Evolutionary conservation across 2,329 filamentous ascomycete species (phyloP).

Genomic region (Escovopsis sp.): DNA sequence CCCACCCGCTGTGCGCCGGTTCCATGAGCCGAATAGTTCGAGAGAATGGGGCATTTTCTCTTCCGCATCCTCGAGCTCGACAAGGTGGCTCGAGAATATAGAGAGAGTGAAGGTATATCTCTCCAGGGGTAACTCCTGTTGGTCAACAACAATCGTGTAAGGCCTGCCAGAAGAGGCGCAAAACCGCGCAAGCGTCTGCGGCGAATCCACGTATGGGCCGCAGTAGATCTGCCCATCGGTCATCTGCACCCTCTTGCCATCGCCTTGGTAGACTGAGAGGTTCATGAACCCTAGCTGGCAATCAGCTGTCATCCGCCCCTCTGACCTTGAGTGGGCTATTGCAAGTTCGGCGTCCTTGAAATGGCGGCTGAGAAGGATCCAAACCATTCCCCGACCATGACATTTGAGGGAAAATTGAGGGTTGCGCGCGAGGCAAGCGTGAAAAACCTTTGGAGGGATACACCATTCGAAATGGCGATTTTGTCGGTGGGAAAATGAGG

Average conservation of each 20-base stretch:
- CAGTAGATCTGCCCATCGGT: conserved; percentile 57
- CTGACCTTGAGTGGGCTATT: conserved; percentile 32
- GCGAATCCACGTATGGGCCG: conserved; percentile 84
- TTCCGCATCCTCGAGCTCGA: conserved; percentile 47
- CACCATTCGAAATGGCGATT: conserved; percentile 87
- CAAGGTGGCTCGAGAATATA: conserved; percentile 53
- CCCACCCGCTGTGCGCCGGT: conserved; percentile 64
- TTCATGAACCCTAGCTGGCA: conserved; percentile 68
- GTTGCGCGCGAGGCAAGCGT: conserved; percentile 46
- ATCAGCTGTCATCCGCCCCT: conserved; percentile 29
- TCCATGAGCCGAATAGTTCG: conserved; percentile 58
- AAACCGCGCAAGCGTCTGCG: conserved; percentile 74
- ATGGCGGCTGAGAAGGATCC: conserved; percentile 78
- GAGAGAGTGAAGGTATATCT: conserved; percentile 79
- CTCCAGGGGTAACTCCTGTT: conserved; percentile 60
- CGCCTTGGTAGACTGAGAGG: conserved; percentile 62
- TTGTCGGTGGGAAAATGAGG: conserved; percentile 64
- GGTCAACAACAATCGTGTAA: conserved; percentile 55
- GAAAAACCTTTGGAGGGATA: conserved; percentile 33
- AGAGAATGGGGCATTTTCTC: conserved; percentile 43
- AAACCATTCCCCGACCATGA: conserved; percentile 46
- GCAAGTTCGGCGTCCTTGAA: conserved; percentile 56
- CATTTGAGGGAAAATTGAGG: conserved; percentile 59
- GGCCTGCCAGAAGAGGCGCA: conserved; percentile 21
- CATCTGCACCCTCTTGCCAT: conserved; percentile 59